A percentile compares a stretch with the other conserved stretches of the same genome.
Conservation (phyloP, 2,329 filamentous ascomycete species). For the Macroventuria anomochaeta region DNA sequence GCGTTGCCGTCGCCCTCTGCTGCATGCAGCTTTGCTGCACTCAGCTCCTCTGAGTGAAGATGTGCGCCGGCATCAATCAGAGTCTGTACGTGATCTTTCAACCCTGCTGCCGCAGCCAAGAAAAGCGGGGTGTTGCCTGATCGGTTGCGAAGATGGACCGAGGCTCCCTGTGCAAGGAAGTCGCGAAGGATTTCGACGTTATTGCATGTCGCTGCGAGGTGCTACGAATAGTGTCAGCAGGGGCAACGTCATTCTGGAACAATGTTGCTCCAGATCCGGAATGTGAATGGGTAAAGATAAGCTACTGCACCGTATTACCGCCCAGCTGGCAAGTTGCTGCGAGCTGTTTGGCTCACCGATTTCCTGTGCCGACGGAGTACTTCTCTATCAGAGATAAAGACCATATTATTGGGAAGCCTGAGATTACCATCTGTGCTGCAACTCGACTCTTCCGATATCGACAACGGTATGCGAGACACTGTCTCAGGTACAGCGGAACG, state of each 20-base stretch:
- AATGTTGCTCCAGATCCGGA: conserved; percentile 35
- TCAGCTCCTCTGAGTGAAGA: conserved; percentile 63
- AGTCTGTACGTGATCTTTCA: conserved; percentile 61
- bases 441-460: conserved; percentile 34
- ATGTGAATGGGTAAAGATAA: conserved; percentile 38
- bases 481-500: conserved; percentile 12
- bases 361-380: conserved; percentile 36
- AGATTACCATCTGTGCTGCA: conserved; percentile 22
- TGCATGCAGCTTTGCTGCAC: conserved; percentile 57
- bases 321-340: conserved; percentile 26
- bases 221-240: conserved; percentile 46
- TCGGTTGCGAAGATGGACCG: conserved; percentile 66
- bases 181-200: conserved; percentile 62
- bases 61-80: conserved; percentile 65
- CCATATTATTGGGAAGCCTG: conserved; percentile 29
- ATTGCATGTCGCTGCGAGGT: conserved; percentile 64
- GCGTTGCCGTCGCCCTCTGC: conserved; percentile 42
- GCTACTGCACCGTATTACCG: conserved; percentile 31
- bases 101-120: conserved; percentile 63
- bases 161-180: conserved; percentile 63
- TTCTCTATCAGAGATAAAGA: conserved; percentile 40
- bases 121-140: conserved; percentile 65
- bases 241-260: conserved; percentile 30
- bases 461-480: conserved; percentile 16
- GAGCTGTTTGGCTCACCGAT: conserved; percentile 32